phyloP scores from a whole-genome alignment of 108 stramenopile species.

The Parmales sp. region DNA sequence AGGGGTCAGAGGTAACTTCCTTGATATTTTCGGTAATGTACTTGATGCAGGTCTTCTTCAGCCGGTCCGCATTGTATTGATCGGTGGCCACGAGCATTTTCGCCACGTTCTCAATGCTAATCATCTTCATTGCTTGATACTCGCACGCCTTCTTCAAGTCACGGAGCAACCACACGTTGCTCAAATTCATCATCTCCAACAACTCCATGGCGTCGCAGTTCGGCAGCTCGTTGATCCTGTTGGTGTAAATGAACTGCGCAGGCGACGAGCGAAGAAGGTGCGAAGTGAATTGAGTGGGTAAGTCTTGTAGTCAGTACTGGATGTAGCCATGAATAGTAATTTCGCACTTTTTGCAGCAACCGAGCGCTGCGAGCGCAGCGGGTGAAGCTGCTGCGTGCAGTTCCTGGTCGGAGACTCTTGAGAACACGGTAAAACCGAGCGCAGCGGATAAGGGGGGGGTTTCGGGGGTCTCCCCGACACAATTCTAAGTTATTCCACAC shows the following conservation, averaged over 20 bases:
- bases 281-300: neutral
- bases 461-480: neutral
- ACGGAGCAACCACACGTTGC: conserved; percentile 74
- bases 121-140: conserved; percentile 51
- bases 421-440: too few relatives aligned
- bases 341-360: too few relatives aligned
- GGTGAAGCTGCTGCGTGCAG: too few relatives aligned
- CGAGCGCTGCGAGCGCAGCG: too few relatives aligned
- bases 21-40: conserved; percentile 79
- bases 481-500: neutral
- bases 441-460: neutral
- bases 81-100: conserved; percentile 79
- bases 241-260: conserved; percentile 89
- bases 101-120: conserved; percentile 64
- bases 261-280: conserved; percentile 44
- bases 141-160: conserved; percentile 77
- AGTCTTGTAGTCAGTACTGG: neutral
- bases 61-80: conserved; percentile 63
- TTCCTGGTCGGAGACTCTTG: too few relatives aligned
- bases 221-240: conserved; percentile 61
- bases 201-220: conserved; percentile 64
- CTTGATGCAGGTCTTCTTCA: conserved; percentile 69
- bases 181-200: conserved; percentile 55
- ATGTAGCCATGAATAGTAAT: too few relatives aligned
- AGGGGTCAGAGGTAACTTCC: conserved; percentile 58